Conservation (phyloP, 345 rosid species). For the Arabis hirsuta region DNA sequence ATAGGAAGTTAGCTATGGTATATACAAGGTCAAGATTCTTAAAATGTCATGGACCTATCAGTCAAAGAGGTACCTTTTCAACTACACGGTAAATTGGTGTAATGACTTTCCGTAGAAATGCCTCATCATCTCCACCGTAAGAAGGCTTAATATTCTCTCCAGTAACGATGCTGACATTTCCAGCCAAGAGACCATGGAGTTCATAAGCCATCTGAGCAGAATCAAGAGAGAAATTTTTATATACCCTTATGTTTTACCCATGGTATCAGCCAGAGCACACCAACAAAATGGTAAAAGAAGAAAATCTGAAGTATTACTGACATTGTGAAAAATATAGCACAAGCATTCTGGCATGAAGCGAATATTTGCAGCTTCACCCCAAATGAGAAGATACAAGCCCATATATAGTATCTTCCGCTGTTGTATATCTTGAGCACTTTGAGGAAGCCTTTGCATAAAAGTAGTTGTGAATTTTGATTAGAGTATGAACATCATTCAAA, state of each 20-base stretch:
- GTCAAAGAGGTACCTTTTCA: slow-evolving; percentile 59
- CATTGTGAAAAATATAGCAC: slow-evolving; percentile 95
- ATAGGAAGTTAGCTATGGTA: slow-evolving; percentile 26
- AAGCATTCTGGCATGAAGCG: slow-evolving; percentile 96
- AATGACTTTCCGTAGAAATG: slow-evolving; percentile 87
- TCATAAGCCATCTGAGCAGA: slow-evolving; percentile 94
- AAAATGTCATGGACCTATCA: slow-evolving; percentile 3
- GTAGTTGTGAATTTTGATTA: slow-evolving; percentile 18
- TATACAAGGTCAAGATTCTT: slow-evolving; percentile 30
- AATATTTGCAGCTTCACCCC: slow-evolving; percentile 99
- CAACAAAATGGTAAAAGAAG: slow-evolving; percentile 9
- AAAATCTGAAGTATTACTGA: slow-evolving; percentile 48
- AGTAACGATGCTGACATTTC: slow-evolving; percentile 97
- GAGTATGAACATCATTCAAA: slow-evolving; percentile 23
- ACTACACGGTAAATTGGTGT: slow-evolving; percentile 87
- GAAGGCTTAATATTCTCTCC: slow-evolving; percentile 99
- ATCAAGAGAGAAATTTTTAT: not conserved
- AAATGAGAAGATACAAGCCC: slow-evolving; percentile 93
- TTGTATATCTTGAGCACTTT: slow-evolving; percentile 81
- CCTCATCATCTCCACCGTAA: slow-evolving; percentile 97
- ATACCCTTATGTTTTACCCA: slow-evolving; percentile 12
- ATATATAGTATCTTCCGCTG: slow-evolving; percentile 91
- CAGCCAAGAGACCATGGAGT: slow-evolving; percentile 95
- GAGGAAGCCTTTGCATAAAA: slow-evolving; percentile 75
- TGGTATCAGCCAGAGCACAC: slow-evolving; percentile 11